Base-by-base conservation (phyloP, 2,329 filamentous ascomycete genomes). In the Aspergillus transmontanensis region DNA sequence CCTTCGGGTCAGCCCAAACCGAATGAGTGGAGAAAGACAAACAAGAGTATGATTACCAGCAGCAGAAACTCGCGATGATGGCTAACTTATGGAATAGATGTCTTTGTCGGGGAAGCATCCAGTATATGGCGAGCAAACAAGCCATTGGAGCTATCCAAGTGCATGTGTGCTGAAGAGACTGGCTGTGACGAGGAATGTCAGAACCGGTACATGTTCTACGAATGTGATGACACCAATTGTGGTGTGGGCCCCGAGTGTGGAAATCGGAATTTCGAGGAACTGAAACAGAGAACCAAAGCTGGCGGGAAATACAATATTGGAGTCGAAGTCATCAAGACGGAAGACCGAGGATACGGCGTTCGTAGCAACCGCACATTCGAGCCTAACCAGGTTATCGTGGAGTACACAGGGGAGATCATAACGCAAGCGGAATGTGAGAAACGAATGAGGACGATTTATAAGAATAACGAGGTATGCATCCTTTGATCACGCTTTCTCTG, bases 321-420 rank as follows among this genome's bases (percentile, higher is more conserved):
- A 54, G 94, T 99, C 10, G 95, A 99, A 76, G 94, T 98, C 46
- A 88, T 97, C 79, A 94, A 97, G 81, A 98, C 95, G 1, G 80
- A 83, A 23, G 91, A 96, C 78, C 89, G 94, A 63, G 95, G 95
- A 32, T 94, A 94, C 75, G 95, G 95, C 58, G 93, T 99, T 57
- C 90, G 95, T 65, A 92, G 91, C 75, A 97, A 94, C 79, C 89
- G 95, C 54, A 90, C 89, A 65, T 99, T 98, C 76, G 84, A 89
- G 62, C 87, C 94, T 1, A 89, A 94, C 72, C 93, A 98, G 80
- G 96, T 99, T 75, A 98, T 99, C 74, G 94, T 98, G 81, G 95
- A 99, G 75, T 99, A 99, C 75, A 94, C 94, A 0, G 95, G 95
- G 46, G 95, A 99, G 79, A 97, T 99, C 70, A 96, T 99, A 73